phyloP scores from a whole-genome alignment of 2,329 filamentous ascomycete species.

The Apiospora phragmitis region DNA sequence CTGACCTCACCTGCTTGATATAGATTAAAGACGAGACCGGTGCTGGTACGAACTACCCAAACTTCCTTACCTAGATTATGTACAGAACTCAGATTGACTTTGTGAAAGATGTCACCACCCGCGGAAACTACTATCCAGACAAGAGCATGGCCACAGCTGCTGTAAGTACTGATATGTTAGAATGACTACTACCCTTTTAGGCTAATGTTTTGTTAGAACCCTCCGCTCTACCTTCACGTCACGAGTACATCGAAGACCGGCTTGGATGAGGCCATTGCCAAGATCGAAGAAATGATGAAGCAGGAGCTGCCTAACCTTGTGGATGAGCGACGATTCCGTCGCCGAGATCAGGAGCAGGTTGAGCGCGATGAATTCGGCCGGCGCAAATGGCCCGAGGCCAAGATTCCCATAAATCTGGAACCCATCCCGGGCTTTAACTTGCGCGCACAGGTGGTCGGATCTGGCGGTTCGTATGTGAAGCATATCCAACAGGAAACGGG shows the following conservation, averaged over 20 bases:
- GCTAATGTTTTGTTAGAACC: constrained; percentile 60
- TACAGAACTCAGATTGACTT: constrained; percentile 59
- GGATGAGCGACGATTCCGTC: constrained; percentile 88
- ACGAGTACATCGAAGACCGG: constrained; percentile 90
- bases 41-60: constrained; percentile 84
- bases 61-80: constrained; percentile 45
- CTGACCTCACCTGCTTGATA: constrained; percentile 87
- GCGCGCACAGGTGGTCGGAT: constrained; percentile 92
- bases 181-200: background rate
- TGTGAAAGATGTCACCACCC: constrained; percentile 92
- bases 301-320: constrained; percentile 94
- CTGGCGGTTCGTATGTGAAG: constrained; percentile 94
- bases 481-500: constrained; percentile 95
- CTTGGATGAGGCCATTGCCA: constrained; percentile 82
- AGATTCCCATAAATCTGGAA: constrained; percentile 87
- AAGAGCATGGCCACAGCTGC: constrained; percentile 94
- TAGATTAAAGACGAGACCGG: constrained; percentile 99
- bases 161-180: constrained; percentile 55
- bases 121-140: constrained; percentile 94
- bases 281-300: constrained; percentile 94
- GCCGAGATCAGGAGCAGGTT: constrained; percentile 75
- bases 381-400: constrained; percentile 98
- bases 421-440: constrained; percentile 94
- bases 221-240: constrained; percentile 91
- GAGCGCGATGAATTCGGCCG: constrained; percentile 91